Conservation (phyloP, 2,329 filamentous ascomycete species). For the Neonectria neomacrospora region DNA sequence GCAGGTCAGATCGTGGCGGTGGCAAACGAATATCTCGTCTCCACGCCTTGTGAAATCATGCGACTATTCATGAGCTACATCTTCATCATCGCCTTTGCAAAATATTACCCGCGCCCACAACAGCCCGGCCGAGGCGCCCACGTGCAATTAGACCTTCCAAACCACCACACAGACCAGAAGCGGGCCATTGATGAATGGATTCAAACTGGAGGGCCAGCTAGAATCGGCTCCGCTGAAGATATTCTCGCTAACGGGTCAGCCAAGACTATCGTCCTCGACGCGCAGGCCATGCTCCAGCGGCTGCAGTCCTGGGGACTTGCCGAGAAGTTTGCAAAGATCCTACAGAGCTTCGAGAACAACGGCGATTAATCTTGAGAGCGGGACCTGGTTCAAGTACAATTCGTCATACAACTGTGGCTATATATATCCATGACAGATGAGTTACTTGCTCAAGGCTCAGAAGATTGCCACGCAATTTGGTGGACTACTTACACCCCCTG, state of each 20-base stretch:
- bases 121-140: neutral
- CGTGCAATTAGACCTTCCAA: constrained; percentile 37
- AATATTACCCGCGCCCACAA: constrained; percentile 34
- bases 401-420: neutral
- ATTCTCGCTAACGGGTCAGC: constrained; percentile 33
- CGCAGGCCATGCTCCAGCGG: constrained; percentile 39
- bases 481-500: constrained; percentile 57
- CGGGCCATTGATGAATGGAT: constrained; percentile 38
- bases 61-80: constrained; percentile 49
- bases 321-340: constrained; percentile 45
- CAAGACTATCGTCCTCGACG: constrained; percentile 38
- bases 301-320: constrained; percentile 44
- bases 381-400: neutral
- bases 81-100: constrained; percentile 43
- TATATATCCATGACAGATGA: too few relatives aligned
- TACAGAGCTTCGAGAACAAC: constrained; percentile 30
- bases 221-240: constrained; percentile 39
- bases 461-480: constrained; percentile 58
- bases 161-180: constrained; percentile 20
- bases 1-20: constrained; percentile 46
- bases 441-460: constrained; percentile 29
- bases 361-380: neutral
- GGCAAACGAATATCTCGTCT: constrained; percentile 45
- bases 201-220: constrained; percentile 38
- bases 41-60: constrained; percentile 47